phyloP scores from a whole-genome alignment of 352 stramenopile species.

The Globisporangium abappressorium region DNA sequence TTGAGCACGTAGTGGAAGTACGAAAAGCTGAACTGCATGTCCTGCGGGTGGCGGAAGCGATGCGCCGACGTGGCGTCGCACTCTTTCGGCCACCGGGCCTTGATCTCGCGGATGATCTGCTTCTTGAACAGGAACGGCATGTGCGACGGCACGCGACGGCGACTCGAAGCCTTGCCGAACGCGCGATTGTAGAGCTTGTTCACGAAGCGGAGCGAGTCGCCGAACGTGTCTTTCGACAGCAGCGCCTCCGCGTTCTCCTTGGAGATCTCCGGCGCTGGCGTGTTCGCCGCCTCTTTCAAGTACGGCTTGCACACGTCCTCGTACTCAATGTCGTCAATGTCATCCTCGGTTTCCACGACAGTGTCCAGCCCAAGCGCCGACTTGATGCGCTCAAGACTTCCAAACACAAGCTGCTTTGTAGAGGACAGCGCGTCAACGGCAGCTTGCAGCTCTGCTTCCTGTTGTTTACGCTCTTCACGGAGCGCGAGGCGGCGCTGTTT shows the following conservation, averaged over 20 bases:
- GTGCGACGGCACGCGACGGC: conserved; percentile 90
- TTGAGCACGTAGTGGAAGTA: conserved; percentile 95
- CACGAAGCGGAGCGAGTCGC: conserved; percentile 89
- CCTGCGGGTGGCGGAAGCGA: conserved; percentile 88
- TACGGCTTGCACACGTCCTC: conserved; percentile 54
- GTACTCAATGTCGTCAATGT: conserved; percentile 64
- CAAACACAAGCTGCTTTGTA: conserved; percentile 11
- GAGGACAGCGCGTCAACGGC: conserved; percentile 16
- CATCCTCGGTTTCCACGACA: conserved; percentile 42
- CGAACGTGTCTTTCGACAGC: conserved; percentile 89
- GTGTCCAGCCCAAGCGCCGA: conserved; percentile 32
- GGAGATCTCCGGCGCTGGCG: conserved; percentile 20
- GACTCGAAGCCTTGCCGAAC: conserved; percentile 73
- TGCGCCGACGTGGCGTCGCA: conserved; percentile 79
- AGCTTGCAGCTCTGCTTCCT: conserved; percentile 24
- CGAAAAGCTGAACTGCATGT: conserved; percentile 95
- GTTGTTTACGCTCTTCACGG: conserved; percentile 21
- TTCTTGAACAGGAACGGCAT: conserved; percentile 94
- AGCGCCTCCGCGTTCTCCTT: conserved; percentile 46
- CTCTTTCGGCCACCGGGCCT: conserved; percentile 71
- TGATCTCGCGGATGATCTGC: conserved; percentile 87
- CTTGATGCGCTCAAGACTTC: conserved; percentile 25
- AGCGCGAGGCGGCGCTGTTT: conserved; percentile 45
- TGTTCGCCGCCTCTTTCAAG: conserved; percentile 9
- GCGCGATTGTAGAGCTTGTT: conserved; percentile 91